Percentiles rank a stretch among this genome's conserved stretches.
Conservation (phyloP, 169 alveolate species). For the Plasmodium adleri region DNA sequence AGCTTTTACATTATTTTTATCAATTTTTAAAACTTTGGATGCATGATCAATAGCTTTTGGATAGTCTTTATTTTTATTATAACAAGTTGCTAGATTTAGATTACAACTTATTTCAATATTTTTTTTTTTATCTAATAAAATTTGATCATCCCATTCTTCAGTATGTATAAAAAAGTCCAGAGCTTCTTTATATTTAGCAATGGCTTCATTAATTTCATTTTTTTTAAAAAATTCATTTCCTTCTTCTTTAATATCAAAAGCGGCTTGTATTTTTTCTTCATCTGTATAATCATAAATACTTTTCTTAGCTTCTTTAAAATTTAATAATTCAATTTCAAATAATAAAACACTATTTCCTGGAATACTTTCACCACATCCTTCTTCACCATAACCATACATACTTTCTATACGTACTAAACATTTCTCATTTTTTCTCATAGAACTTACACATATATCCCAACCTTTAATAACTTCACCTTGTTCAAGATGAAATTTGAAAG, state of each 20-base stretch:
- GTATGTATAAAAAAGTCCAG: slow-evolving; percentile 66
- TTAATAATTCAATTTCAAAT: slow-evolving; percentile 87
- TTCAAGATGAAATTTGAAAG: slow-evolving; percentile 87
- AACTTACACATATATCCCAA: slow-evolving; percentile 86
- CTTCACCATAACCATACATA: slow-evolving; percentile 88
- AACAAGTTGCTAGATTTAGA: slow-evolving; percentile 78
- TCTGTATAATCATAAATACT: slow-evolving; percentile 83
- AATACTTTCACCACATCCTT: slow-evolving; percentile 87
- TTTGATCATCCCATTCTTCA: slow-evolving; percentile 71
- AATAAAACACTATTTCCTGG: slow-evolving; percentile 87
- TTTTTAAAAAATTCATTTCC: slow-evolving; percentile 85
- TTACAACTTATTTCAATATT: slow-evolving; percentile 61
- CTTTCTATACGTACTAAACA: slow-evolving; percentile 62
- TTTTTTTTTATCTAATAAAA: slow-evolving; percentile 43
- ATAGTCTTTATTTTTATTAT: slow-evolving; percentile 80
- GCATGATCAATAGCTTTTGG: slow-evolving; percentile 85
- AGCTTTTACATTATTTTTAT: slow-evolving; percentile 84
- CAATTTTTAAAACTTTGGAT: slow-evolving; percentile 83
- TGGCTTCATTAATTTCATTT: slow-evolving; percentile 81
- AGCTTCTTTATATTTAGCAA: slow-evolving; percentile 83
- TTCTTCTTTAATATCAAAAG: slow-evolving; percentile 82
- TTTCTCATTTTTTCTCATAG: slow-evolving; percentile 84
- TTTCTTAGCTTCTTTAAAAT: slow-evolving; percentile 81
- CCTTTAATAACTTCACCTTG: slow-evolving; percentile 88
- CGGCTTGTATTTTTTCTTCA: slow-evolving; percentile 89